Conservation (phyloP, 176 grass and related monocot species). For the Zoysia japonica region DNA sequence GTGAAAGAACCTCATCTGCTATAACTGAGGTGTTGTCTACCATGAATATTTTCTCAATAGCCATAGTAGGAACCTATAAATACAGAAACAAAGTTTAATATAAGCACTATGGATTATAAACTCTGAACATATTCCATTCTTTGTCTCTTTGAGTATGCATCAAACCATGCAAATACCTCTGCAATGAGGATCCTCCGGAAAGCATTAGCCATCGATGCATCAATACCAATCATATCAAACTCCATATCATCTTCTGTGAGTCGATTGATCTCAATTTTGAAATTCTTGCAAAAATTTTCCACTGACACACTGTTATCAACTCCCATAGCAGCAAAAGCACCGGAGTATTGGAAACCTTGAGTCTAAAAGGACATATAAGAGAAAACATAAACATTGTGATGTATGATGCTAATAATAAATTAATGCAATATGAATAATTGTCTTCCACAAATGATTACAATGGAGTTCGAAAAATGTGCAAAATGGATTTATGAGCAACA, state of each 20-base stretch:
- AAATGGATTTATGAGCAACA: constrained; percentile 1
- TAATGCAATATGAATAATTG: background rate
- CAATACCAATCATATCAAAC: constrained; percentile 94
- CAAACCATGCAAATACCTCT: constrained; percentile 58
- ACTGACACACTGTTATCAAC: constrained; percentile 62
- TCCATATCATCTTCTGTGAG: constrained; percentile 88
- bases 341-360: constrained; percentile 71
- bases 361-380: constrained; percentile 50
- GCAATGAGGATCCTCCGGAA: constrained; percentile 83
- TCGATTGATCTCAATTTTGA: constrained; percentile 65
- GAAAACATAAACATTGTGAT: background rate
- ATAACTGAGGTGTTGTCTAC: constrained; percentile 89
- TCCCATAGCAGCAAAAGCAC: constrained; percentile 64
- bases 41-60: constrained; percentile 87
- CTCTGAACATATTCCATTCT: background rate
- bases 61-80: constrained; percentile 86
- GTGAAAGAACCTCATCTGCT: constrained; percentile 88
- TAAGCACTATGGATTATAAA: constrained; percentile 9
- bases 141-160: background rate
- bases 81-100: background rate
- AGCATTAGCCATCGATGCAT: constrained; percentile 88
- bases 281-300: constrained; percentile 61
- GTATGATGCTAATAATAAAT: background rate
- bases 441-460: background rate
- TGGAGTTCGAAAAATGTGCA: background rate